These are phyloP conservation scores for Physcomitrium patens DNA, from an alignment of 225 moss, liverwort and hornwort species.

Conservation along the genomic window DNA sequence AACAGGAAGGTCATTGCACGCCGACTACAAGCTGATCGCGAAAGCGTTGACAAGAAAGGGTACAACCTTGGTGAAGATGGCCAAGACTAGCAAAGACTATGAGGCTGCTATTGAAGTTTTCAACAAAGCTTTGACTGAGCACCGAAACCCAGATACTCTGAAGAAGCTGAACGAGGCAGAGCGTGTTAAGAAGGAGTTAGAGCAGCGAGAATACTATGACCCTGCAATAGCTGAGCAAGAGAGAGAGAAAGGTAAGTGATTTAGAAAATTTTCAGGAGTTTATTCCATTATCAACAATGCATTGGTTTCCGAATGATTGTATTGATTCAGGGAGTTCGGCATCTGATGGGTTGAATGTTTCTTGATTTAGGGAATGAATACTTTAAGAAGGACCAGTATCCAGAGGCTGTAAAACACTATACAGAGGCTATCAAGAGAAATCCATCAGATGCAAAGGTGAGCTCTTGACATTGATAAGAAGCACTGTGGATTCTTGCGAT, in stretches of 20 bases:
- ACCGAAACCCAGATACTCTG: constrained; percentile 95
- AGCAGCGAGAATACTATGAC: constrained; percentile 91
- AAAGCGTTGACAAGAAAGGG: constrained; percentile 95
- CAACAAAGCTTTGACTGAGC: constrained; percentile 93
- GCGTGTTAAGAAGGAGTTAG: constrained; percentile 82
- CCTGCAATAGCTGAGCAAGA: constrained; percentile 75
- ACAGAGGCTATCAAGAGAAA: constrained; percentile 89
- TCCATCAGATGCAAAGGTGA: constrained; percentile 84
- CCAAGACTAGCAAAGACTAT: constrained; percentile 83
- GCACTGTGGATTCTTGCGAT: background rate
- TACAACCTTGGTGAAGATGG: constrained; percentile 84
- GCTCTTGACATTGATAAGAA: background rate
- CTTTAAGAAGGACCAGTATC: constrained; percentile 90
- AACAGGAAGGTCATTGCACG: constrained; percentile 80
- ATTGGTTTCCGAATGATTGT: background rate
- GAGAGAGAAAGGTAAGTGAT: constrained; percentile 75
- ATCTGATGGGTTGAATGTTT: background rate
- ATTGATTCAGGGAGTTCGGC: no score
- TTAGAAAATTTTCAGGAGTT: background rate
- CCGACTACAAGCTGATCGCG: constrained; percentile 87
- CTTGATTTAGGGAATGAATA: constrained; percentile 74
- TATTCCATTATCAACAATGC: background rate
- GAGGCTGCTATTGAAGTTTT: constrained; percentile 82
- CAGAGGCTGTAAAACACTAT: constrained; percentile 89
- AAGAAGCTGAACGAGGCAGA: constrained; percentile 95